phyloP scores from a whole-genome alignment of 257 asterid genomes.

The Nicotiana knightiana region DNA sequence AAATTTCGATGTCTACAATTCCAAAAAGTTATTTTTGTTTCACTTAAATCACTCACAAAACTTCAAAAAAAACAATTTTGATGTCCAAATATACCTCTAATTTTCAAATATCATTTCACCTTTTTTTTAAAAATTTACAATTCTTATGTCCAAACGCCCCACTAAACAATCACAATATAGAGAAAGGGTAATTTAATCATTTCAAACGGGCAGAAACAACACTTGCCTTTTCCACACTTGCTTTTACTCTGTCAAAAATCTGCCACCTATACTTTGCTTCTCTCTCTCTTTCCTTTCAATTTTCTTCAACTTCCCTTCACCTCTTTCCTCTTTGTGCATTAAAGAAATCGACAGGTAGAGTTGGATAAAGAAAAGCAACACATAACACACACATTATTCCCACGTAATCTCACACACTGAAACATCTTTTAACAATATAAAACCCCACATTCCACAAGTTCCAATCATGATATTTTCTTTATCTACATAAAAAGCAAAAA shows the following conservation, averaged over 20 bases:
- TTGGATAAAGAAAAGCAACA: neutral
- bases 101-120: too few species aligned
- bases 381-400: neutral
- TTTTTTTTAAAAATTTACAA: too few species aligned
- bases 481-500: neutral
- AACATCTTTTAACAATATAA: neutral
- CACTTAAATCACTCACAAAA: too few species aligned
- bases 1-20: too few species aligned
- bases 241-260: neutral
- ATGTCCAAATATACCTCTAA: too few species aligned
- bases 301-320: neutral
- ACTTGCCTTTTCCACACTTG: neutral
- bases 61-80: too few species aligned
- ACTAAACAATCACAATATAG: too few species aligned
- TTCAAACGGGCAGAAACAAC: neutral
- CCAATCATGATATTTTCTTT: conserved; percentile 1
- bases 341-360: neutral
- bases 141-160: too few species aligned
- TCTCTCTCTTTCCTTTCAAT: neutral
- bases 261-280: neutral
- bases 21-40: too few species aligned
- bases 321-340: neutral
- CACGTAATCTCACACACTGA: neutral
- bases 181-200: neutral
- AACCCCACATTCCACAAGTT: neutral